Percentiles rank a stretch among this genome's conserved stretches.
phyloP scores from a whole-genome alignment of 176 grass and related monocot species.

The Aegilops sharonensis region DNA sequence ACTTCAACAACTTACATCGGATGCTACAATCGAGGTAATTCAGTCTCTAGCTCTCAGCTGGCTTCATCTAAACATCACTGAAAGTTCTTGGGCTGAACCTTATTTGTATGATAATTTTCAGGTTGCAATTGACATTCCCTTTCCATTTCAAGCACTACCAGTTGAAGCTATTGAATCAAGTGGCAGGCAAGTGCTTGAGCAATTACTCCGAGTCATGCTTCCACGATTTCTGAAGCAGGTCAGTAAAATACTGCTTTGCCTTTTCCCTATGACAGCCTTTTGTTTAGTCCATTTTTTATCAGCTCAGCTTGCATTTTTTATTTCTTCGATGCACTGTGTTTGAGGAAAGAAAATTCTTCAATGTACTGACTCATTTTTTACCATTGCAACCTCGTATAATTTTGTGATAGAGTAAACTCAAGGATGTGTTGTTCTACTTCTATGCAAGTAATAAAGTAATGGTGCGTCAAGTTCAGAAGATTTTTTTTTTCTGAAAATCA shows the following conservation, averaged over 20 bases:
- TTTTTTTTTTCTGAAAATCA: not conserved
- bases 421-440: not conserved
- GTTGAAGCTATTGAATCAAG: slow-evolving; percentile 86
- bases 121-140: slow-evolving; percentile 91
- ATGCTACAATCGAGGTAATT: slow-evolving; percentile 84
- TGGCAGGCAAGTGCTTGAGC: slow-evolving; percentile 84
- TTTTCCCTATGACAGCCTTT: not conserved
- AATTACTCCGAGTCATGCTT: slow-evolving; percentile 78
- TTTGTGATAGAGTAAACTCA: not conserved
- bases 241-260: not conserved
- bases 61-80: not conserved
- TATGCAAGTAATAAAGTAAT: not conserved
- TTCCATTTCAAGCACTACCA: slow-evolving; percentile 78
- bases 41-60: not conserved
- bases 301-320: not conserved
- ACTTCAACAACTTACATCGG: slow-evolving; percentile 67
- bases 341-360: not conserved
- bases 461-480: not conserved
- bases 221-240: slow-evolving; percentile 93
- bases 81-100: not conserved
- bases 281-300: not conserved
- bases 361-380: not conserved
- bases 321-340: slow-evolving; percentile 4
- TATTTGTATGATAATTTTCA: slow-evolving; percentile 29
- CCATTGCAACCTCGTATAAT: not conserved